Base-by-base conservation (phyloP, 2,329 filamentous ascomycete genomes). In the Fusarium mexicanum region DNA sequence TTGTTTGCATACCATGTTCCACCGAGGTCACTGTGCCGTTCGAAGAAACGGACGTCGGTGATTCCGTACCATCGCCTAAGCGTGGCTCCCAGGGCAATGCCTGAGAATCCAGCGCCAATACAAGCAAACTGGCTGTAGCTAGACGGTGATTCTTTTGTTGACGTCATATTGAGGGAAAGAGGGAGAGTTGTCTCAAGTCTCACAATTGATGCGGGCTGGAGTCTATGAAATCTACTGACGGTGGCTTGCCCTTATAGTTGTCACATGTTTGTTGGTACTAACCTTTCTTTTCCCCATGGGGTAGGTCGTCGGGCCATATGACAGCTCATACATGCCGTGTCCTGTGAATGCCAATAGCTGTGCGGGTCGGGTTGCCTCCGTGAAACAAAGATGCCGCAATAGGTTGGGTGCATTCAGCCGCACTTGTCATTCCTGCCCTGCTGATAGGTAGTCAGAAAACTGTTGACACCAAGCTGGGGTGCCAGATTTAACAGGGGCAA, bases 61-160 rank as follows among this genome's bases (percentile, higher is more conserved):
- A 64, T 35, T 1, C 26, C 43, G 10, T 64, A 59, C 61, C 51
- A 59, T 9, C 61, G 41, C 10, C 48, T 59, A 2, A 64, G 53
- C 2, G 51, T 64, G 18, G 26, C 53, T 17, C 51, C 51, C 9
- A 59, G 11, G 2, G 41, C 61, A 29, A 64, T 64, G 22, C 41
- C 51, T 24, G 51, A 64, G 16, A 64, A 64, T 3, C 53, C 61
- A 48, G 61, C 41, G 4, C 61, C 53, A 18, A 64, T 64, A 6
- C 51, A 59, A 18, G 51, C 53, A 59, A 59, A 64, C 18, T 44
- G 59, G 17, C 37, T 61, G 8, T 38, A 57, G 6, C 14, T 9
- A 8, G 14, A 16, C 0, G 14, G 6, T 6, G 18, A 14, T 22
- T 38, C 31, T 29, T 55, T 57, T 8, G 6, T 44, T 9, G 48